These are phyloP conservation scores for Psilocybe cyanescens DNA, from an alignment of 768 basidiomycete genomes.

Conservation along the genomic window DNA sequence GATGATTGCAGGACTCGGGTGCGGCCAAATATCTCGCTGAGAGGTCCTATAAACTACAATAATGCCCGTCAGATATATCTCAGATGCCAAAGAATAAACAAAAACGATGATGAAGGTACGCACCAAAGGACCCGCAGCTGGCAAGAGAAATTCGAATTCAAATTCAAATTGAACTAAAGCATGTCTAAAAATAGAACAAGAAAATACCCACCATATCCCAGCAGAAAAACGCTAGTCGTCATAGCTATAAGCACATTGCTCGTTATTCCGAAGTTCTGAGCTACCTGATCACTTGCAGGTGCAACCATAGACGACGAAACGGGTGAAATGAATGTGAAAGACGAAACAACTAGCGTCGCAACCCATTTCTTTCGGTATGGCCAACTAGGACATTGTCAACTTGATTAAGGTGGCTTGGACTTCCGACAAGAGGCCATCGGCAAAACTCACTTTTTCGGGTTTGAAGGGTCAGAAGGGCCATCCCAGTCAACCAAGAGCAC, in stretches of 20 bases:
- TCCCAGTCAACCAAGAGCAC: slow-evolving; percentile 60
- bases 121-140: slow-evolving; percentile 58
- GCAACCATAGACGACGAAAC: slow-evolving; percentile 79
- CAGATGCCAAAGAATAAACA: background rate
- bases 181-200: background rate
- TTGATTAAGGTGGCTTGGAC: background rate
- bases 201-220: slow-evolving; percentile 55
- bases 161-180: background rate
- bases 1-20: slow-evolving; percentile 61
- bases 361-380: slow-evolving; percentile 61
- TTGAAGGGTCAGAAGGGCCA: slow-evolving; percentile 57
- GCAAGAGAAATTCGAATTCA: background rate
- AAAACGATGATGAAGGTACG: slow-evolving; percentile 7
- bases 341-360: slow-evolving; percentile 62
- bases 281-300: slow-evolving; percentile 59
- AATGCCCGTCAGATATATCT: background rate
- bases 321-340: slow-evolving; percentile 70
- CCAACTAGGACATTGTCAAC: slow-evolving; percentile 49
- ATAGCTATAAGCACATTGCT: slow-evolving; percentile 53
- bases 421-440: background rate
- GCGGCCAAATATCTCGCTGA: slow-evolving; percentile 76
- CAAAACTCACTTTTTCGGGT: slow-evolving; percentile 57
- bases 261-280: slow-evolving; percentile 56
- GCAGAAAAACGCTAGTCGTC: slow-evolving; percentile 55
- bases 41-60: slow-evolving; percentile 52